Evolutionary conservation across 129 eudicot genomes (phyloP), one percentile per base, ranked within the genome.

Genomic region (Cynara cardunculus): DNA sequence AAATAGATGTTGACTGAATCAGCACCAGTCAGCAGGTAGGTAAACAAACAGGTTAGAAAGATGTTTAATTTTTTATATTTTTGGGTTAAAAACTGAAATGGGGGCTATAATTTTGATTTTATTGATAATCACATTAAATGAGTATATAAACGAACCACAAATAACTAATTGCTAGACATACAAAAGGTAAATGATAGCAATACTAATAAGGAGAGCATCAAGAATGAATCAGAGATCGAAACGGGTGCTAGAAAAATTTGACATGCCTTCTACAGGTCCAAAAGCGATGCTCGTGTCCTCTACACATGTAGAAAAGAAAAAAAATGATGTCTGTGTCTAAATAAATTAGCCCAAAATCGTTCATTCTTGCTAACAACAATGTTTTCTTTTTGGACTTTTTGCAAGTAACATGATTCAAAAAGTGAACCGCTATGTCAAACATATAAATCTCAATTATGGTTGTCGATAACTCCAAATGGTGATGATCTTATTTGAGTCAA

Each of bases 211-310:
- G 10, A 35, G 9, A 35, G 6, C 22, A 53, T 13, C 22, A 53
- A 14, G 5, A 18, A 53, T 13, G n/a, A 53, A 80, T 9, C n/a
- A 13, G 19, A 66, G 25, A 5, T 4, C 3, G 25, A 59, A 49
- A 75, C 46, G 56, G 44, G 44, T 56, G 67, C 5, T 74, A 24
- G 71, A 49, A 72, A 9, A 12, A 62, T 64, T 31, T 61, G 19
- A 2, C 75, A 74, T 86, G 84, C 94, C 91, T 87, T 90, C 94
- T 25, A 84, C 81, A 3, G 94, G 91, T 79, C 88, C 94, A 84
- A 85, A 90, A 10, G 89, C 35, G 64, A 87, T 87, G 84, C 78
- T 78, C 7, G 89, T 80, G 79, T 90, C 94, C 66, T 90, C 94
- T 56, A 86, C 75, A 75, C 91, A 91, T 90, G 88, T 78, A 74